phyloP scores from a whole-genome alignment of 2,329 filamentous ascomycete genomes.

The Incumbomyces lentus region DNA sequence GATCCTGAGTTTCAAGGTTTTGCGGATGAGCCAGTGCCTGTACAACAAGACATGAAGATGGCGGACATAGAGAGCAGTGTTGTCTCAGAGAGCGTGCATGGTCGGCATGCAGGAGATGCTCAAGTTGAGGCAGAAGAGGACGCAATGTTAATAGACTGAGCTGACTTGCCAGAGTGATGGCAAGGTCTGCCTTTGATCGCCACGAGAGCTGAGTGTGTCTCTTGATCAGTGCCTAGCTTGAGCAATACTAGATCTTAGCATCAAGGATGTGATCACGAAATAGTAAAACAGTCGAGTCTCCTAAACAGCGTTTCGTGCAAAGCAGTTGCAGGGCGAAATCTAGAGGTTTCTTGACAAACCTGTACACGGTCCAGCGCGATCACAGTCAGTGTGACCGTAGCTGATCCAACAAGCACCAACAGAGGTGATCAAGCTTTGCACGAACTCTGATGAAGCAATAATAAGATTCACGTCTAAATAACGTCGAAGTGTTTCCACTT shows the following conservation, averaged over 20 bases:
- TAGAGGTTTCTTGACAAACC: too few relatives aligned
- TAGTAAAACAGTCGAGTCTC: neutral
- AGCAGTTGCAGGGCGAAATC: too few relatives aligned
- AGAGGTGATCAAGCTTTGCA: too few relatives aligned
- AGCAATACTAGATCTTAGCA: neutral
- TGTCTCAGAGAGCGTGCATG: neutral
- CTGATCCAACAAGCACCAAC: too few relatives aligned
- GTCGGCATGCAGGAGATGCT: neutral
- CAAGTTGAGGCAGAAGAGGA: neutral
- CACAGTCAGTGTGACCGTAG: too few relatives aligned
- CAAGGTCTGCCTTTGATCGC: neutral
- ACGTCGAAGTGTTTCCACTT: too few relatives aligned
- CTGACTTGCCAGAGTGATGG: too few relatives aligned
- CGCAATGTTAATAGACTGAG: neutral
- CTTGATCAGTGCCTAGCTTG: neutral
- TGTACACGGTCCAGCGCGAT: too few relatives aligned
- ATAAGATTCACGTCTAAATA: too few relatives aligned
- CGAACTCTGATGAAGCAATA: too few relatives aligned
- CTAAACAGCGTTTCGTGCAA: too few relatives aligned
- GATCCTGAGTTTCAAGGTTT: conserved; percentile 1
- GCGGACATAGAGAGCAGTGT: neutral
- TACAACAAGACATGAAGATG: neutral
- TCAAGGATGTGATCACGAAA: neutral
- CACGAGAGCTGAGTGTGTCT: too few relatives aligned
- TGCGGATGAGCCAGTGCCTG: neutral